Conservation (phyloP, 495 filamentous ascomycete genomes). For the Bryoglossum gracile region DNA sequence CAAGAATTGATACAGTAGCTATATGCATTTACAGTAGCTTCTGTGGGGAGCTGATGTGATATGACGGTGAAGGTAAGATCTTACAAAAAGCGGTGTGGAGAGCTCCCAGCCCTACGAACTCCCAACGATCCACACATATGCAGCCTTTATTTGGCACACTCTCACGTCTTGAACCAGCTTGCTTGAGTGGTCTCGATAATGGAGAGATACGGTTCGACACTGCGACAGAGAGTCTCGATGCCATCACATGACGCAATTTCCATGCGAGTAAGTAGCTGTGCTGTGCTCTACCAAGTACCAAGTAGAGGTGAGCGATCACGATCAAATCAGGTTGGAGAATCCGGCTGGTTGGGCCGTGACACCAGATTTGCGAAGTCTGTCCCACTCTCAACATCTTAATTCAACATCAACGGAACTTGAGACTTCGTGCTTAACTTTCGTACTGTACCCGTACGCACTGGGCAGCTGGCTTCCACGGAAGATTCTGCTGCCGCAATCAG, state of each 20-base stretch:
- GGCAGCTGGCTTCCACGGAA: no score
- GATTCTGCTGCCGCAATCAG: no score
- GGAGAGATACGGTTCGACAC: background rate
- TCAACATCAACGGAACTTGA: conserved; percentile 1
- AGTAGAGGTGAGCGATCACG: no score
- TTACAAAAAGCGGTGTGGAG: conserved; percentile 22
- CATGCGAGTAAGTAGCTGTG: conserved; percentile 18
- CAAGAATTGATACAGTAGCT: no score
- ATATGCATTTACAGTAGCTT: no score
- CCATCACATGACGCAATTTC: conserved; percentile 15
- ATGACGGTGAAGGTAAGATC: background rate
- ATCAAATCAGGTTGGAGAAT: conserved; percentile 2
- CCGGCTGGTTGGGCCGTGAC: conserved; percentile 5
- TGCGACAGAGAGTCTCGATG: background rate
- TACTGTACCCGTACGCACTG: no score
- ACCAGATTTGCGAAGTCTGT: conserved; percentile 15
- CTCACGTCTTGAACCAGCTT: background rate
- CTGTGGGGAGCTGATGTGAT: background rate
- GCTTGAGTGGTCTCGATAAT: no score
- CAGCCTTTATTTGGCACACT: background rate
- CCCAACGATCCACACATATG: conserved; percentile 7
- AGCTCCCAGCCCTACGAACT: conserved; percentile 16
- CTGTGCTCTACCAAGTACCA: conserved; percentile 9
- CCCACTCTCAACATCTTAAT: conserved; percentile 11
- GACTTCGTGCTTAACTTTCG: no score